Evolutionary conservation across 1,284 basidiomycete species (phyloP).

Genomic region (Amylostereum areolatum): DNA sequence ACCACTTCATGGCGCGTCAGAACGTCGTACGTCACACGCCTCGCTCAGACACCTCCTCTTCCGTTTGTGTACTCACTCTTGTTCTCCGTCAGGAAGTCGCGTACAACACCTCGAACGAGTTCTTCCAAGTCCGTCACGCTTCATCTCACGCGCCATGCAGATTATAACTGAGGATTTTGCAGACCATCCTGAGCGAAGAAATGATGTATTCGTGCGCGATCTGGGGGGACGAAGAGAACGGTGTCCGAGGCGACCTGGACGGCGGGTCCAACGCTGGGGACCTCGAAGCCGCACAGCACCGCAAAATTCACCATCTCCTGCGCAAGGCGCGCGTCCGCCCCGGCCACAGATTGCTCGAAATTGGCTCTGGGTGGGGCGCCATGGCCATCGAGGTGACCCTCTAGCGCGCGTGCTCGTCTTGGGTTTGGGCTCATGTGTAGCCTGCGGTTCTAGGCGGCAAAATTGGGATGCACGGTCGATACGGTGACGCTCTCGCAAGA

Average conservation of each 20-base stretch:
- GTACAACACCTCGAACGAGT: conserved; percentile 37
- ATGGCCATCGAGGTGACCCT: conserved; percentile 40
- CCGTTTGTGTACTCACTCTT: too few species aligned
- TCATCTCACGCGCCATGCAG: not conserved
- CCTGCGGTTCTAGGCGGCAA: conserved; percentile 11
- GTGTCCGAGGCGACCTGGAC: conserved; percentile 14
- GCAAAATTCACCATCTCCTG: conserved; percentile 34
- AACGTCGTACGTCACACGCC: too few species aligned
- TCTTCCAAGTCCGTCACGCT: conserved; percentile 9
- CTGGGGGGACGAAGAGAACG: conserved; percentile 27
- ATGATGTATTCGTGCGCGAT: conserved; percentile 45
- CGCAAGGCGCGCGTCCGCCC: conserved; percentile 33
- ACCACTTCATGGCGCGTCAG: too few species aligned
- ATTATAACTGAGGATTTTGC: not conserved
- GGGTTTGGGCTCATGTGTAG: not conserved
- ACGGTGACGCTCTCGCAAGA: conserved; percentile 42
- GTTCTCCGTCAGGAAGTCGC: too few species aligned
- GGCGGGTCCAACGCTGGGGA: conserved; percentile 3
- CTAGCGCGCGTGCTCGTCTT: too few species aligned
- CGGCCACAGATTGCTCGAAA: conserved; percentile 40
- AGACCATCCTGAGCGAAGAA: conserved; percentile 30
- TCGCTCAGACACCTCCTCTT: too few species aligned
- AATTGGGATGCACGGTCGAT: conserved; percentile 34
- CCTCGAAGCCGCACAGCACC: conserved; percentile 16
- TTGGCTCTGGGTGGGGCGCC: conserved; percentile 44